Base-by-base conservation (phyloP, 1,139 yeast genomes). In the Yamadazyma trypodendri region DNA sequence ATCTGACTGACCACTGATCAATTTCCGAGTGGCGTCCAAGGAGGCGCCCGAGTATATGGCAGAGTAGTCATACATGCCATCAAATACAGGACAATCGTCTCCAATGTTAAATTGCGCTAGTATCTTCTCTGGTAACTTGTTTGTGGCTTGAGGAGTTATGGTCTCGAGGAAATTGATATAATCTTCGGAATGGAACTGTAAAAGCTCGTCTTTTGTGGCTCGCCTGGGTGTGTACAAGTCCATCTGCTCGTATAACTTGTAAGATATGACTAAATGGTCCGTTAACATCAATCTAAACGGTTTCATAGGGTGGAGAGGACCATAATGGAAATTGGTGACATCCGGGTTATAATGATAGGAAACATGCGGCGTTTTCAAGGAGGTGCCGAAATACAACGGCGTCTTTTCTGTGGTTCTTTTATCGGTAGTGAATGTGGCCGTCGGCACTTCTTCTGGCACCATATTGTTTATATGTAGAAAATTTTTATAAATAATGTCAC, bases 51-150 rank as follows among this genome's bases (percentile, higher is more conserved):
- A 96, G 30, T 88, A 81, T 40, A 90, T 87, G 31, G 95, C 88
- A 61, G 97, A 89, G 60, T 85, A 92, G 61, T 92, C 98, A 58
- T 87, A 90, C 51, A 92, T 72, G 5, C 98, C 98, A 61, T 92
- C 97, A 60, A 92, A 92, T 13, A 89, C 95, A 3, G 97, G 97
- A 62, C 96, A 89, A 60, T 92, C 98, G 58, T 90, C 97, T 22
- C 97, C 97, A 39, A 92, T 90, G 56, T 90, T 90, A 67, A 90
- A 92, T 56, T 86, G 83, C 28, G 81, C 78, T 39, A 84, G 60
- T 21, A 79, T 74, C 31, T 63, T 58, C 23, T 75, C 77, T 5
- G 80, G 69, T 55, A 81, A 68, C 49, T 81, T 77, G 34, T 75
- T 68, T 15, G 82, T 68, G 47, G 81, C 82, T 43, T 86, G 95